Evolutionary conservation across 164 flowering plant species (phyloP).

Genomic region (Aristolochia contorta): DNA sequence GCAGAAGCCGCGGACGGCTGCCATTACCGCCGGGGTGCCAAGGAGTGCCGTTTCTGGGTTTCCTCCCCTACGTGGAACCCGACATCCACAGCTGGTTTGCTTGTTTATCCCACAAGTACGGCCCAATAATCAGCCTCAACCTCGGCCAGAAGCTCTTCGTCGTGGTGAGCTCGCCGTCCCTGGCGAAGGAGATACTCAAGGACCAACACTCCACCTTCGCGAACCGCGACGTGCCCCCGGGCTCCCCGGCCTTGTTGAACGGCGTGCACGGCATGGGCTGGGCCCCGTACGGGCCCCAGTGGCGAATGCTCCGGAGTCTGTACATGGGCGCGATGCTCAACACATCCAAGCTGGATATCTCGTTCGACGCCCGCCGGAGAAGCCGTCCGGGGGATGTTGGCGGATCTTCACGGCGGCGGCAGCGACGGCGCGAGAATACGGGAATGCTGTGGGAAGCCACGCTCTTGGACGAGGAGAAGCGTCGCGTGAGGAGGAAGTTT

Average conservation of each 20-base stretch:
- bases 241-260: constrained; percentile 3
- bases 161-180: constrained; percentile 17
- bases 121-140: constrained; percentile 20
- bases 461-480: too few relatives aligned
- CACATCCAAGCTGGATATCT: not conserved
- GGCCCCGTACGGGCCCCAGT: constrained; percentile 12
- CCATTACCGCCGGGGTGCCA: constrained; percentile 38
- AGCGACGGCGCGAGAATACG: too few relatives aligned
- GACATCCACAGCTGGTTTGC: constrained; percentile 21
- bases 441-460: too few relatives aligned
- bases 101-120: constrained; percentile 12
- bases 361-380: too few relatives aligned
- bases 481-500: too few relatives aligned
- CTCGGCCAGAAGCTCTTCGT: constrained; percentile 19
- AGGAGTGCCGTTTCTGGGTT: constrained; percentile 38
- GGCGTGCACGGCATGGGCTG: constrained; percentile 22
- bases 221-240: constrained; percentile 18
- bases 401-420: too few relatives aligned
- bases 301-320: constrained; percentile 25
- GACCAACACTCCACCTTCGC: constrained; percentile 22
- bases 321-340: constrained; percentile 4
- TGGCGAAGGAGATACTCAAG: constrained; percentile 15
- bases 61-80: constrained; percentile 33
- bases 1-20: not conserved
- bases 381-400: too few relatives aligned